A percentile compares a stretch with the other conserved stretches of the same genome.
These are phyloP conservation scores for Bertia moriformis DNA, from an alignment of 2,329 filamentous ascomycete genomes.

Conservation along the genomic window DNA sequence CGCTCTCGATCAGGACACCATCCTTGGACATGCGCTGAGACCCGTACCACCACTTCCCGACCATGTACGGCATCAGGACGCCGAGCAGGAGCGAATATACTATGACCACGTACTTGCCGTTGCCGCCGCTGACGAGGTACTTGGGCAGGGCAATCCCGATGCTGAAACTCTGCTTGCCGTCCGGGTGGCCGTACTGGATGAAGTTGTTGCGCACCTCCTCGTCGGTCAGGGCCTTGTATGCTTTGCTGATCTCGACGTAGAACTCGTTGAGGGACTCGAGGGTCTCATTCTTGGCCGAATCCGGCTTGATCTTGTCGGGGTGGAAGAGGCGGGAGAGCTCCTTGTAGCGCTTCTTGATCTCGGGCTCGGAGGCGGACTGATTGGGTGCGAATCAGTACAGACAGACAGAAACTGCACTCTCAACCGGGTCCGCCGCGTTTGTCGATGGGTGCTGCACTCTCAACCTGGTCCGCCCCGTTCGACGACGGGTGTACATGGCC, in stretches of 20 bases:
- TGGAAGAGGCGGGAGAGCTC: constrained; percentile 74
- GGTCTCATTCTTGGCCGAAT: constrained; percentile 79
- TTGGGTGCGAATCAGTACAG: no score
- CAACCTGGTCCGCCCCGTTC: no score
- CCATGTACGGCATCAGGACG: constrained; percentile 77
- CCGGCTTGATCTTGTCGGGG: constrained; percentile 80
- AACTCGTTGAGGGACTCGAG: constrained; percentile 67
- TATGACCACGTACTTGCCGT: constrained; percentile 86
- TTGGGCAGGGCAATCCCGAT: constrained; percentile 92
- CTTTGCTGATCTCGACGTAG: constrained; percentile 93
- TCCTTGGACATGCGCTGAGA: constrained; percentile 87
- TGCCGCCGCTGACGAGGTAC: constrained; percentile 82
- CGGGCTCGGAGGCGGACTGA: constrained; percentile 71
- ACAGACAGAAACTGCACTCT: constrained; percentile 4
- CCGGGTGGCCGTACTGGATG: constrained; percentile 86
- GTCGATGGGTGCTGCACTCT: neutral
- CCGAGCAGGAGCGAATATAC: constrained; percentile 80
- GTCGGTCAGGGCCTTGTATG: constrained; percentile 93
- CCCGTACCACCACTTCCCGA: constrained; percentile 98
- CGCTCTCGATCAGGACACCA: constrained; percentile 80
- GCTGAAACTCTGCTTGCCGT: constrained; percentile 95
- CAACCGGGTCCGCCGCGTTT: neutral
- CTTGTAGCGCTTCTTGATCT: constrained; percentile 86
- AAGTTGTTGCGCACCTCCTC: constrained; percentile 96
- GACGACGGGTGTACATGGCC: neutral